phyloP scores from a whole-genome alignment of 2,329 filamentous ascomycete genomes.

The Didymella arachidicola region DNA sequence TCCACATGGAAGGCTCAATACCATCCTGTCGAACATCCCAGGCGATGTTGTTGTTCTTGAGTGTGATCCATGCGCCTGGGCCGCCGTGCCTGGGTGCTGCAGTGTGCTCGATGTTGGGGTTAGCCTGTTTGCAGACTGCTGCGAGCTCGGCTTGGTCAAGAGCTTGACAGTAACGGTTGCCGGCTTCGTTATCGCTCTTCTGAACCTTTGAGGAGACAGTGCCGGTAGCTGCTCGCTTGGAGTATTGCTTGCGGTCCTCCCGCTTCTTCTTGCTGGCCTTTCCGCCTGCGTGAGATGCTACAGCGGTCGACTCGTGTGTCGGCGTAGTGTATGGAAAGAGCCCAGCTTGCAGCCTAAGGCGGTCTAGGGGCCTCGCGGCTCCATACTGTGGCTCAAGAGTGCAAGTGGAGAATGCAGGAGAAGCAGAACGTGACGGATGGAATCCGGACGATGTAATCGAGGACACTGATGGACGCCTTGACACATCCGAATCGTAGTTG shows the following conservation, averaged over 20 bases:
- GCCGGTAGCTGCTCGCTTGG: slow-evolving; percentile 3
- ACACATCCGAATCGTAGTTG: slow-evolving; percentile 18
- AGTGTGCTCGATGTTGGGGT: slow-evolving; percentile 21
- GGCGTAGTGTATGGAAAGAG: slow-evolving; percentile 15
- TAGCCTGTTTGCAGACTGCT: slow-evolving; percentile 9
- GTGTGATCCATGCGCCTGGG: slow-evolving; percentile 23
- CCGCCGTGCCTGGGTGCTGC: slow-evolving; percentile 18
- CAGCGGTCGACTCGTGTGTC: background rate
- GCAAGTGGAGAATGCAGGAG: slow-evolving; percentile 14
- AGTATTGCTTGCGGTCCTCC: slow-evolving; percentile 20
- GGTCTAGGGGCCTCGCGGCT: slow-evolving; percentile 2
- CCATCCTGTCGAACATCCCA: slow-evolving; percentile 23
- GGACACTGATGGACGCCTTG: slow-evolving; percentile 19
- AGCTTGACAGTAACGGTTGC: slow-evolving; percentile 18
- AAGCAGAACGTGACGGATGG: slow-evolving; percentile 20
- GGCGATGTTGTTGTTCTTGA: slow-evolving; percentile 35
- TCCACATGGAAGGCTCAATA: slow-evolving; percentile 21
- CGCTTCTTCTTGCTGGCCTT: slow-evolving; percentile 24
- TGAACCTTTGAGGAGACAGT: slow-evolving; percentile 10
- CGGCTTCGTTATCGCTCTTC: slow-evolving; percentile 23
- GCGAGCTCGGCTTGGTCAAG: slow-evolving; percentile 14
- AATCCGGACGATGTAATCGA: slow-evolving; percentile 18
- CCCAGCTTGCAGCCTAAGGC: slow-evolving; percentile 12
- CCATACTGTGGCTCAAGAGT: slow-evolving; percentile 13
- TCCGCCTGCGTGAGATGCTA: slow-evolving; percentile 11